phyloP scores from a whole-genome alignment of 1,284 basidiomycete species.

The Schizophyllum commune region DNA sequence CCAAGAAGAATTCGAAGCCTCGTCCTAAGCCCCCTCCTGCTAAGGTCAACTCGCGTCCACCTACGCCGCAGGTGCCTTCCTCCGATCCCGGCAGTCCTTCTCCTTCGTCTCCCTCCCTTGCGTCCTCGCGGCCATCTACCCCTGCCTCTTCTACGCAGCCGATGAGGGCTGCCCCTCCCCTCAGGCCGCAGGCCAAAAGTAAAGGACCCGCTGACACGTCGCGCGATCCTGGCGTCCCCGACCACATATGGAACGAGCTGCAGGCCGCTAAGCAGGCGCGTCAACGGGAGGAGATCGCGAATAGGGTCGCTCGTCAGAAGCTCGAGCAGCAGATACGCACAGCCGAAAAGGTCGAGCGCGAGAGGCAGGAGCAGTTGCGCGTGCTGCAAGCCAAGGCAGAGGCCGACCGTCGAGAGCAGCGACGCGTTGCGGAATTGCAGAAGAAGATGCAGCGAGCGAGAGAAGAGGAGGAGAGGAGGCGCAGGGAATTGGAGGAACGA shows the following conservation, averaged over 20 bases:
- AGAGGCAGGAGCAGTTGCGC: constrained; percentile 3
- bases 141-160: neutral
- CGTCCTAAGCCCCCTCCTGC: neutral
- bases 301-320: neutral
- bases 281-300: constrained; percentile 10
- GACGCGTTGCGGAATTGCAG: constrained; percentile 11
- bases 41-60: neutral
- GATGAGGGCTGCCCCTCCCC: neutral
- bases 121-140: neutral
- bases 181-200: neutral
- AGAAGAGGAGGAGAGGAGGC: constrained; percentile 19
- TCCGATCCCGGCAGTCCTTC: neutral
- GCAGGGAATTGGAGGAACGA: constrained; percentile 24
- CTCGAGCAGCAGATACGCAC: neutral
- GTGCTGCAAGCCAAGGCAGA: constrained; percentile 14
- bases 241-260: constrained; percentile 12
- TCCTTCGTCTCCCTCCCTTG: neutral
- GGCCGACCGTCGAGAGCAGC: constrained; percentile 11
- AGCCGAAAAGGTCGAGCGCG: constrained; percentile 8
- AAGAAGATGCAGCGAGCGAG: constrained; percentile 22
- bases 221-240: constrained; percentile 13
- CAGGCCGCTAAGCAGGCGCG: constrained; percentile 8
- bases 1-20: constrained; percentile 19
- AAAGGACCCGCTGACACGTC: neutral
- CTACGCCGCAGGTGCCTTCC: neutral